Evolutionary conservation across 106 monocot species (phyloP).

Genomic region (Vanilla planifolia): DNA sequence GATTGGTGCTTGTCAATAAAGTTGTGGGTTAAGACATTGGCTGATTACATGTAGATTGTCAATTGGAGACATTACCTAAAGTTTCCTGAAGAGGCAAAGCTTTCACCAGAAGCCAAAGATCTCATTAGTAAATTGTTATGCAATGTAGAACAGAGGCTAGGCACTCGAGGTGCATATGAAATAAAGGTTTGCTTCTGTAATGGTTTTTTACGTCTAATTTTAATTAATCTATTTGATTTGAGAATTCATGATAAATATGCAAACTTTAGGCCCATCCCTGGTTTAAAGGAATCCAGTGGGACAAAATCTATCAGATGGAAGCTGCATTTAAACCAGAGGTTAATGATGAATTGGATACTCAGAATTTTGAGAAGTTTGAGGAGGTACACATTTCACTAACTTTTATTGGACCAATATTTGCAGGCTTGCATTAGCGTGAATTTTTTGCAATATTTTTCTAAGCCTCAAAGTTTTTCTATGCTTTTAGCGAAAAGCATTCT

Average conservation of each 20-base stretch:
- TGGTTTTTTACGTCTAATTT: background rate
- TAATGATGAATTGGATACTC: conserved; percentile 83
- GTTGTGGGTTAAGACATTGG: too few species aligned
- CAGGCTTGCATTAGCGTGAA: too few species aligned
- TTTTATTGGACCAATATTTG: too few species aligned
- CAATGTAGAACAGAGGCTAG: conserved; percentile 94
- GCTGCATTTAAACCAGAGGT: conserved; percentile 97
- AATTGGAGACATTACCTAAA: conserved; percentile 96
- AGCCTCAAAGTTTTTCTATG: too few species aligned
- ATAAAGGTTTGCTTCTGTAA: conserved; percentile 62
- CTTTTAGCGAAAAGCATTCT: too few species aligned
- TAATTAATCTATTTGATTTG: background rate
- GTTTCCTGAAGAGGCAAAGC: conserved; percentile 96
- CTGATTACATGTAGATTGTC: conserved; percentile 58
- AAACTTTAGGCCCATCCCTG: conserved; percentile 71
- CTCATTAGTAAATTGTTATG: conserved; percentile 83
- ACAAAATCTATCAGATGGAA: conserved; percentile 82
- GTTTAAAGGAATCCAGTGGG: conserved; percentile 83
- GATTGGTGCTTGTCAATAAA: too few species aligned
- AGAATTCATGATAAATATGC: conserved; percentile 1
- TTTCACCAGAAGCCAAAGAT: conserved; percentile 94
- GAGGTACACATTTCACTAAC: conserved; percentile 35
- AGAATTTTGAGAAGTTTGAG: conserved; percentile 99
- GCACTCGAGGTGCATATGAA: conserved; percentile 88
- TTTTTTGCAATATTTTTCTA: too few species aligned